A percentile compares a stretch with the other conserved stretches of the same genome.
Conservation (phyloP, 345 rosid species). For the Hevea brasiliensis region DNA sequence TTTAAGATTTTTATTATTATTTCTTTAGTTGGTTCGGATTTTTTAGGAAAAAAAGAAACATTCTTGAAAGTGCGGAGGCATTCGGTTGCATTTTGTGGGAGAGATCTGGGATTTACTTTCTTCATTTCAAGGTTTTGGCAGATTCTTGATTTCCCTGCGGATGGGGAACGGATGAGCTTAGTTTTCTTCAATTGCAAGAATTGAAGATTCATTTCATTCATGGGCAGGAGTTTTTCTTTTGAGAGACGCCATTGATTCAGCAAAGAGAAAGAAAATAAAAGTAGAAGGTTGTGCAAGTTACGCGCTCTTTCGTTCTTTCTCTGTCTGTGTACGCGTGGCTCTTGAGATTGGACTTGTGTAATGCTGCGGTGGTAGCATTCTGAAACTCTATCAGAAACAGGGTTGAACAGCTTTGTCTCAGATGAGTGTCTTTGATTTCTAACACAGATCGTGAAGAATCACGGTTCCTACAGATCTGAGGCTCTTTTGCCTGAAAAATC, state of each 20-base stretch:
- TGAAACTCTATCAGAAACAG: slow-evolving; percentile 14
- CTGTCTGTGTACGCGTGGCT: slow-evolving; percentile 20
- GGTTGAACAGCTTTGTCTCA: slow-evolving; percentile 35
- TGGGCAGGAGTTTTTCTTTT: slow-evolving; percentile 6
- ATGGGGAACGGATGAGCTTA: neutral
- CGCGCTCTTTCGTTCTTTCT: neutral
- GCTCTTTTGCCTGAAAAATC: slow-evolving; percentile 8
- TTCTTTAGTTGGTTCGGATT: neutral
- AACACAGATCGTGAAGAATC: slow-evolving; percentile 29
- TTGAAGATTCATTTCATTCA: slow-evolving; percentile 7
- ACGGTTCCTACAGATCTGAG: slow-evolving; percentile 39
- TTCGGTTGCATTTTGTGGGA: slow-evolving; percentile 6
- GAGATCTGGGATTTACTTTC: slow-evolving; percentile 35
- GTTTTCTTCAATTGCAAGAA: slow-evolving; percentile 24
- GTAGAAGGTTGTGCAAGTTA: slow-evolving; percentile 1
- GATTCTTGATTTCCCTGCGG: slow-evolving; percentile 16
- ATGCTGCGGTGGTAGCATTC: slow-evolving; percentile 31
- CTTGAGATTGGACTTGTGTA: slow-evolving; percentile 35
- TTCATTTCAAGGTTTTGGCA: neutral
- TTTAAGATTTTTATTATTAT: slow-evolving; percentile 1
- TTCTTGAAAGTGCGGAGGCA: neutral
- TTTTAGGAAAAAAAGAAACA: neutral
- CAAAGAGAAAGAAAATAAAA: slow-evolving; percentile 12
- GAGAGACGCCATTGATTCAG: slow-evolving; percentile 18
- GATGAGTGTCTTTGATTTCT: slow-evolving; percentile 42